Conservation (phyloP, 73 alveolate species). For the Paramecium pentaurelia region DNA sequence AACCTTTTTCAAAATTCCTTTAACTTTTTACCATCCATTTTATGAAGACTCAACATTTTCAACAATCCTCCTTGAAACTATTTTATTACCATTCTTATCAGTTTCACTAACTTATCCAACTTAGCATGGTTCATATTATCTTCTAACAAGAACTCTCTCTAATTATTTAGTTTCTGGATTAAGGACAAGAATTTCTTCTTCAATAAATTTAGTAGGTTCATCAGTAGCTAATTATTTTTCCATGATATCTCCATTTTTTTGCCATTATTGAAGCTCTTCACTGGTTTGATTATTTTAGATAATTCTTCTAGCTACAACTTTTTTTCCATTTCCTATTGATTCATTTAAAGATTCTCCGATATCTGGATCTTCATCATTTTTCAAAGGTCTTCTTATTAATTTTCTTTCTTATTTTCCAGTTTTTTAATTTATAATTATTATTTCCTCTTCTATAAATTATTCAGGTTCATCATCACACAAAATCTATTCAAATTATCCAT, state of each 20-base stretch:
- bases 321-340: background rate
- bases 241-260: background rate
- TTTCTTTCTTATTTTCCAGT: constrained; percentile 18
- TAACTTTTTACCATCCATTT: background rate
- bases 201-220: background rate
- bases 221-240: background rate
- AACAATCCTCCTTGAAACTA: background rate
- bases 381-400: background rate
- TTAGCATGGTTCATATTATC: background rate
- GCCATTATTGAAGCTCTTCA: background rate
- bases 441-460: background rate
- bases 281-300: background rate
- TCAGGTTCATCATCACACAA: background rate
- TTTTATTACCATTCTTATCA: background rate
- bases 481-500: background rate
- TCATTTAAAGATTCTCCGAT: background rate
- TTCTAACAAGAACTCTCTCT: background rate
- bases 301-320: background rate
- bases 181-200: background rate
- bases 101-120: background rate
- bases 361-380: background rate
- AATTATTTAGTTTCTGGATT: background rate
- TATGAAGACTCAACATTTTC: background rate
- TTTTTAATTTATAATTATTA: background rate
- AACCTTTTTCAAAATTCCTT: background rate